Evolutionary conservation across 2,329 filamentous ascomycete genomes (phyloP).

Genomic region (Aureobasidium lini): DNA sequence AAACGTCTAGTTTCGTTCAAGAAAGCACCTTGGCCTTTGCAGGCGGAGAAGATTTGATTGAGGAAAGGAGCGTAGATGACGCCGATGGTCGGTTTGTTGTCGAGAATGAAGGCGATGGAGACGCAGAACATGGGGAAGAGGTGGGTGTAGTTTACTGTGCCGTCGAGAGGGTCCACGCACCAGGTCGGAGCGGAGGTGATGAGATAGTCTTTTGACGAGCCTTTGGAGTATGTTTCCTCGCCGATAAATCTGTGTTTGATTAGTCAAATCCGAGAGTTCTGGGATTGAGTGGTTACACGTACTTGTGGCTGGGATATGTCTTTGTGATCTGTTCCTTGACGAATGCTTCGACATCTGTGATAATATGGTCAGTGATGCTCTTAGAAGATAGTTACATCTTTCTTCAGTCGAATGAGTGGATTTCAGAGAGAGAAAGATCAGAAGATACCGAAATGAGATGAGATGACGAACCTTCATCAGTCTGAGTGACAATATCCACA

Average conservation of each 20-base stretch:
- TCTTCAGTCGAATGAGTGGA: too few species aligned
- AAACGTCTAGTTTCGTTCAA: constrained; percentile 57
- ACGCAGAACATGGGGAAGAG: constrained; percentile 77
- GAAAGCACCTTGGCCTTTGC: constrained; percentile 59
- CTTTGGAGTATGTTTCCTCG: constrained; percentile 68
- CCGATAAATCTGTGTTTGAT: constrained; percentile 56
- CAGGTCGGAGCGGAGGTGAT: constrained; percentile 60
- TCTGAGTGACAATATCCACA: constrained; percentile 71
- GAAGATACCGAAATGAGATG: background rate
- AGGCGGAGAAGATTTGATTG: constrained; percentile 61
- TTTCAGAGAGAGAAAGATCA: too few species aligned
- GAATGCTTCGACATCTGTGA: constrained; percentile 62
- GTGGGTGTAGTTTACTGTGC: constrained; percentile 76
- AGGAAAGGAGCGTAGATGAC: constrained; percentile 67
- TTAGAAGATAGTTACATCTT: background rate
- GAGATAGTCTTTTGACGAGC: constrained; percentile 59
- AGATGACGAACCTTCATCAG: constrained; percentile 54
- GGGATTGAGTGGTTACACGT: background rate
- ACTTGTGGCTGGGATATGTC: constrained; percentile 61
- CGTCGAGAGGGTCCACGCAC: constrained; percentile 71
- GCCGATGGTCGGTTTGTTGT: constrained; percentile 56
- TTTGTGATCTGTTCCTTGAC: constrained; percentile 53
- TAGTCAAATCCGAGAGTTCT: background rate
- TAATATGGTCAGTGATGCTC: background rate
- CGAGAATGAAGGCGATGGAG: constrained; percentile 61